Evolutionary conservation across 495 filamentous ascomycete species (phyloP).

Genomic region (Lindgomyces ingoldianus): DNA sequence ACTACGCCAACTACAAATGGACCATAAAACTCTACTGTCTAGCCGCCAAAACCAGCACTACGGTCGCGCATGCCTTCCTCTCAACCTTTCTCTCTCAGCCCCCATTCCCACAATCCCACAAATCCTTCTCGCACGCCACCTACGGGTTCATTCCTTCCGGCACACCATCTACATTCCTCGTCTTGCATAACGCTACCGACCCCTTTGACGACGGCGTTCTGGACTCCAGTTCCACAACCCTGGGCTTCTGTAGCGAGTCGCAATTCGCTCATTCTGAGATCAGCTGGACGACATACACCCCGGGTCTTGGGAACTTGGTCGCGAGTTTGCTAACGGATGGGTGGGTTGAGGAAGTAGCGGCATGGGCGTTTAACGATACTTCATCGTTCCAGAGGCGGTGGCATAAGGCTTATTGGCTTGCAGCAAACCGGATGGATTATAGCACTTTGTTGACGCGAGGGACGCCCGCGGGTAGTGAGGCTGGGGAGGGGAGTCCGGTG

Average conservation of each 20-base stretch:
- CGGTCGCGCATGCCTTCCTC: slow-evolving; percentile 1
- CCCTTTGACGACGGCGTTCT: background rate
- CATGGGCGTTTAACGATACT: background rate
- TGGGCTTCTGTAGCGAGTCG: slow-evolving; percentile 7
- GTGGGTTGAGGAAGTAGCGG: background rate
- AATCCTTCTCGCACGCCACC: no score
- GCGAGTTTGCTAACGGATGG: background rate
- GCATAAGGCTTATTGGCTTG: slow-evolving; percentile 11
- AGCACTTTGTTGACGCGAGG: background rate
- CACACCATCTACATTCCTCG: background rate
- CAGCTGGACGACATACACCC: slow-evolving; percentile 11
- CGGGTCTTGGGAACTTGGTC: background rate
- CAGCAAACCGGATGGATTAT: background rate
- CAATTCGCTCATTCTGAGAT: background rate
- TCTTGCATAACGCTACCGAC: slow-evolving; percentile 21
- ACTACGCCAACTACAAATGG: slow-evolving; percentile 22
- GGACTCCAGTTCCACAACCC: background rate
- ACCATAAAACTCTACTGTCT: slow-evolving; percentile 10
- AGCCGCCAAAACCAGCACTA: background rate
- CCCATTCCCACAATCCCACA: no score
- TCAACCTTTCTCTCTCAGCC: no score
- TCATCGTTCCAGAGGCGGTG: slow-evolving; percentile 3
- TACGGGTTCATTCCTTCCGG: background rate
- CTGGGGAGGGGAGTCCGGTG: background rate
- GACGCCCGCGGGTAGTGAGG: background rate